phyloP scores from a whole-genome alignment of 257 asterid genomes.

The Leonotis leonurus region DNA sequence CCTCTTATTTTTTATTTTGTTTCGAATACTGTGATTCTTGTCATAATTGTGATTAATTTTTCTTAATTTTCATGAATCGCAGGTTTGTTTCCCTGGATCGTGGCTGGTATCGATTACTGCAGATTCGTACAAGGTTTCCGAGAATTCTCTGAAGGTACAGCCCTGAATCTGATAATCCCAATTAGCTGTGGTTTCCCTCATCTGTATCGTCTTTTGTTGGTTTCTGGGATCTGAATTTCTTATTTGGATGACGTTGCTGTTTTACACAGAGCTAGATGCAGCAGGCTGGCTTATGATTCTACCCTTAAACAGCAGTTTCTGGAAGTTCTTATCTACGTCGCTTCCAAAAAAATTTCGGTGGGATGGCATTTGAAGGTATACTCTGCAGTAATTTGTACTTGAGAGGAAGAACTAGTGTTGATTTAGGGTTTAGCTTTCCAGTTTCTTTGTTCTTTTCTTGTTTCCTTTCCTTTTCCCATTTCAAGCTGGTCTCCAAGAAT shows the following conservation, averaged over 20 bases:
- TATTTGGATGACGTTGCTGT: neutral
- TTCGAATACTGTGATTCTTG: neutral
- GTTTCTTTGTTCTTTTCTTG: neutral
- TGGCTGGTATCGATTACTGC: slow-evolving; percentile 56
- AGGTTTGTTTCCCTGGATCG: slow-evolving; percentile 58
- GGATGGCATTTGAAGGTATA: slow-evolving; percentile 32
- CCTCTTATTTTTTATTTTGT: no score
- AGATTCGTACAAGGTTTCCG: slow-evolving; percentile 63
- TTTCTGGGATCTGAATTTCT: neutral
- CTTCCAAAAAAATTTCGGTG: slow-evolving; percentile 23
- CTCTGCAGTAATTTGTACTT: slow-evolving; percentile 16
- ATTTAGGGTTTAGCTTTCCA: slow-evolving; percentile 13
- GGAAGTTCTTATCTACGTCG: slow-evolving; percentile 27
- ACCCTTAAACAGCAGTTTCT: slow-evolving; percentile 23
- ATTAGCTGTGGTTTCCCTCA: neutral
- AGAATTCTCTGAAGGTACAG: slow-evolving; percentile 49
- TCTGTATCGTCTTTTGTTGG: slow-evolving; percentile 1
- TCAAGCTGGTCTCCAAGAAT: slow-evolving; percentile 17
- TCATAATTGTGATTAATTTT: neutral
- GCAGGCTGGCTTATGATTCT: slow-evolving; percentile 15
- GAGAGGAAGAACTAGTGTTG: slow-evolving; percentile 18
- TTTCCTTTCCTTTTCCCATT: neutral
- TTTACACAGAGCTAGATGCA: slow-evolving; percentile 47
- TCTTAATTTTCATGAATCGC: slow-evolving; percentile 21
- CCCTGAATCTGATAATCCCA: neutral